Evolutionary conservation across 2,329 filamentous ascomycete genomes (phyloP).

Genomic region (Pyricularia sp.): DNA sequence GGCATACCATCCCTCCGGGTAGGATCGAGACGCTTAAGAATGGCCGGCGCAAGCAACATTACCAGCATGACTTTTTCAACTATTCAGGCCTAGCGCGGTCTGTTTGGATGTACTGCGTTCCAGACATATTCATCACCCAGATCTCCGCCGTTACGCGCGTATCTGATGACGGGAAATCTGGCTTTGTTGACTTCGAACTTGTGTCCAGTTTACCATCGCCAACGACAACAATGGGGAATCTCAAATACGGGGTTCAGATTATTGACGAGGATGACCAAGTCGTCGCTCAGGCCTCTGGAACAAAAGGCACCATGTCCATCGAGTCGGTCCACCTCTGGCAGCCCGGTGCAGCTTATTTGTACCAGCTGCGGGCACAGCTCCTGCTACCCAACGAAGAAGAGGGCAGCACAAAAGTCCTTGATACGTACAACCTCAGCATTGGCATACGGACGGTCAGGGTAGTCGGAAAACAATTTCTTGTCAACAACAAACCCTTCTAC

Average conservation of each 20-base stretch:
- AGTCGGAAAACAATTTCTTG: conserved; percentile 14
- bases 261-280: conserved; percentile 8
- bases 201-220: neutral
- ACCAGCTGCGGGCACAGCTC: conserved; percentile 12
- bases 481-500: conserved; percentile 19
- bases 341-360: conserved; percentile 18
- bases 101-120: conserved; percentile 17
- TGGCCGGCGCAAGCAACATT: conserved; percentile 15
- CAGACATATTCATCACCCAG: conserved; percentile 13
- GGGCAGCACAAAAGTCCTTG: conserved; percentile 7
- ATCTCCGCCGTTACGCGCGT: conserved; percentile 15
- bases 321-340: conserved; percentile 16
- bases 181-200: conserved; percentile 9
- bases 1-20: conserved; percentile 19
- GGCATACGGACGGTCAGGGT: conserved; percentile 16
- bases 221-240: neutral
- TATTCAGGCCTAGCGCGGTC: conserved; percentile 19
- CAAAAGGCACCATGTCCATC: conserved; percentile 10
- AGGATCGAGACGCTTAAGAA: conserved; percentile 7
- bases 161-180: conserved; percentile 7
- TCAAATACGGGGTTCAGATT: neutral
- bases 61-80: conserved; percentile 22
- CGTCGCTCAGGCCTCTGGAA: conserved; percentile 7
- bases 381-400: conserved; percentile 7
- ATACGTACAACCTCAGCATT: conserved; percentile 14